Evolutionary conservation across 306 rosid genomes (phyloP).

Genomic region (Quercus mongolica): DNA sequence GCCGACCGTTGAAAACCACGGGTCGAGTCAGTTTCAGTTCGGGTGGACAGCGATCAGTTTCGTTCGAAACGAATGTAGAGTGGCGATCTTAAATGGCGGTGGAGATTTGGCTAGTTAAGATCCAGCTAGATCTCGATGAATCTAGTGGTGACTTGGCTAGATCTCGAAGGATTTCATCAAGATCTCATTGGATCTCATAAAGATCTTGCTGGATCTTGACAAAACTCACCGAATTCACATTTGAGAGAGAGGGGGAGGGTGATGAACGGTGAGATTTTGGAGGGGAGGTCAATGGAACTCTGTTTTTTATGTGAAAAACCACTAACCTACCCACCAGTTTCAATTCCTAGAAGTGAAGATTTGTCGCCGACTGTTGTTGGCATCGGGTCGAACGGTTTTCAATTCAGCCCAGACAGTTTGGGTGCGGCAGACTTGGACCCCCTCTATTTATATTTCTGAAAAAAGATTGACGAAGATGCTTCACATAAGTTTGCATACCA

Average conservation of each 20-base stretch:
- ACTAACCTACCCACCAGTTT: too few species aligned
- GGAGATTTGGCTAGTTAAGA: too few species aligned
- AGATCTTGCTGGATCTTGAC: too few species aligned
- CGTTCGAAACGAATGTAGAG: accelerated
- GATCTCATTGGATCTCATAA: accelerated
- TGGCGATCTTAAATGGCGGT: accelerated
- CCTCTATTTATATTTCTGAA: too few species aligned
- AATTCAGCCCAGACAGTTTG: accelerated
- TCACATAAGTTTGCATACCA: too few species aligned
- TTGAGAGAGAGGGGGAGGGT: accelerated
- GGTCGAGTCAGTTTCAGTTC: accelerated
- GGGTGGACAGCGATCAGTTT: accelerated
- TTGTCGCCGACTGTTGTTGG: accelerated
- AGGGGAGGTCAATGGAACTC: too few species aligned
- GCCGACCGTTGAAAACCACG: accelerated
- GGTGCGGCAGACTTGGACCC: too few species aligned
- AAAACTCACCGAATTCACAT: accelerated
- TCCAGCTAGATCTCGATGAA: accelerated
- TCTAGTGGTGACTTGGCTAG: too few species aligned
- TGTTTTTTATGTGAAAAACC: accelerated
- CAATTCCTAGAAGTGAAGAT: too few species aligned
- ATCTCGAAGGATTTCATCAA: too few species aligned
- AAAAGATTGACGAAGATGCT: too few species aligned
- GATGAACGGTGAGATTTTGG: too few species aligned
- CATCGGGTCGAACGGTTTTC: accelerated